A percentile compares a stretch with the other conserved stretches of the same genome.
Evolutionary conservation across 2,329 filamentous ascomycete genomes (phyloP).

Genomic region (Dothistroma septosporum): DNA sequence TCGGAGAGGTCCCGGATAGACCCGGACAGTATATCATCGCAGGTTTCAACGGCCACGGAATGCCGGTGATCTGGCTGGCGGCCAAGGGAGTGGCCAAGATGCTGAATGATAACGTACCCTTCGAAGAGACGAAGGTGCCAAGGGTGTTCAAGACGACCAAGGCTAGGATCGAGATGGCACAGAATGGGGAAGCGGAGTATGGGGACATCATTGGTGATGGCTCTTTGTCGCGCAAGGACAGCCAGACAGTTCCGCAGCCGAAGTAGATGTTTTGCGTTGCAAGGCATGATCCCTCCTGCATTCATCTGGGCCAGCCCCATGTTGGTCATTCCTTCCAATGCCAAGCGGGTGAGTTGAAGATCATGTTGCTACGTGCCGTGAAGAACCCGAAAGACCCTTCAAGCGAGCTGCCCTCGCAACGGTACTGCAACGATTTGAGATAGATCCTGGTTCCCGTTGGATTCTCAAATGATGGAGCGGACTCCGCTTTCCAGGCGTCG

Average conservation of each 20-base stretch:
- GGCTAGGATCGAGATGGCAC: slow-evolving; percentile 16
- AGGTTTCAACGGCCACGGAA: slow-evolving; percentile 40
- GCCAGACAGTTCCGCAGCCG: not conserved
- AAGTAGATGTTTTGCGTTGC: not conserved
- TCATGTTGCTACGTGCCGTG: not conserved
- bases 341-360: not conserved
- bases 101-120: slow-evolving; percentile 19
- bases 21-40: slow-evolving; percentile 16
- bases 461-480: not conserved
- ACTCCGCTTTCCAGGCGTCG: not conserved
- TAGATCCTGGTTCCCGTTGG: not conserved
- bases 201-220: slow-evolving; percentile 20
- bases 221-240: not conserved
- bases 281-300: too few relatives aligned
- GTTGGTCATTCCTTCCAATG: not conserved
- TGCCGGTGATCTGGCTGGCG: slow-evolving; percentile 45
- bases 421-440: not conserved
- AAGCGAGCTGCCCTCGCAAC: not conserved
- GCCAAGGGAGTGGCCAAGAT: slow-evolving; percentile 43
- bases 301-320: not conserved
- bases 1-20: slow-evolving; percentile 19
- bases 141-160: slow-evolving; percentile 19
- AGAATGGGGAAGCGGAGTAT: slow-evolving; percentile 14
- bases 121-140: slow-evolving; percentile 16
- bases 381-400: not conserved